Evolutionary conservation across 306 rosid species (phyloP), one percentile per base, ranked within the genome.

Genomic region (Corylus americana): DNA sequence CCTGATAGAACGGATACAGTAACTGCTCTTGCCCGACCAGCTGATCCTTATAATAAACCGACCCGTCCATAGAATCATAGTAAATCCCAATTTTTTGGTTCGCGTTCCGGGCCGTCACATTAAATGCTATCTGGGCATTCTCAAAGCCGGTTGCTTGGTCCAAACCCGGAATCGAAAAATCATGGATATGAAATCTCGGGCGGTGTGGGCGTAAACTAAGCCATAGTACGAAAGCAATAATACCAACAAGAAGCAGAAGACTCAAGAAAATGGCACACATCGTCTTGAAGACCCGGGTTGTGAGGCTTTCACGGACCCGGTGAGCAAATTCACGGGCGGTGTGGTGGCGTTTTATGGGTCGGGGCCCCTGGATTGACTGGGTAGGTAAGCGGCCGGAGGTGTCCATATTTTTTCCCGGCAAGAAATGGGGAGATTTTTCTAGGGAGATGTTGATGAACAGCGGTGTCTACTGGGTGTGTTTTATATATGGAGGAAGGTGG

Each of bases 151-250:
- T 29, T 0, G 47, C 72, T 50, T 87, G 91, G 75, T 63, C 70
- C 84, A 92, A 75, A 55, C 90, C 94, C 68, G 92, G 85, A 74
- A 94, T 49, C 14, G 86, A 78, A 79, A 95, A 89, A 0, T 82
- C 84, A 10, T 90, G 92, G 80, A 95, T 89, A 37, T 71, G 74
- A 68, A 95, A 79, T 11, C 98, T 86, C 45, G 98, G 98, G 13
- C 98, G 88, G 76, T 95, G 98, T 0, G 98, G 98, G 0, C 97
- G 90, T 3, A 95, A 82, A 79, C 98, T 92, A 64, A 95, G 90
- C 95, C 95, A 95, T 20, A 90, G 81, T 58, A 95, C 91, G 78
- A 94, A 95, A 5, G 78, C 27, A 11, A 90, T 58, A 22, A 92
- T n/a, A 48, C 94, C 98, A 16, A 86, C 47, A 1, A 91, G 74